Percentiles rank a stretch among this genome's conserved stretches.
Conservation (phyloP, 2,329 filamentous ascomycete genomes). For the Penicillium italicum region DNA sequence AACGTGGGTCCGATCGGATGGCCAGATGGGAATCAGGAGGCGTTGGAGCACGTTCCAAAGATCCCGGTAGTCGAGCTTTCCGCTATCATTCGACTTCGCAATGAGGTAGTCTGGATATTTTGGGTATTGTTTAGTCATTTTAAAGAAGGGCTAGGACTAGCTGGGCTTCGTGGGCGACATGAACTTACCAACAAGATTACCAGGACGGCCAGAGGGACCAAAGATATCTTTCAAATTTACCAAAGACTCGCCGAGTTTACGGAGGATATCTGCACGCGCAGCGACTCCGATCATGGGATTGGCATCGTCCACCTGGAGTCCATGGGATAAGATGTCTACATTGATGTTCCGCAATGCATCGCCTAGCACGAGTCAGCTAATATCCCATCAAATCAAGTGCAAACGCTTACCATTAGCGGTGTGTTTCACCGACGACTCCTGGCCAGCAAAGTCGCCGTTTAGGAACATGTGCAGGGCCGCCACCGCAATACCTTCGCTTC, state of each 20-base stretch:
- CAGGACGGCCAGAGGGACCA: slow-evolving; percentile 45
- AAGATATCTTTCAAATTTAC: slow-evolving; percentile 40
- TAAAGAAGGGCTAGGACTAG: too few species aligned
- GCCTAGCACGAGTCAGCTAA: slow-evolving; percentile 13
- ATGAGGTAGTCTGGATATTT: slow-evolving; percentile 41
- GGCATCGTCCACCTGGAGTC: slow-evolving; percentile 45
- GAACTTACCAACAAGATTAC: slow-evolving; percentile 48
- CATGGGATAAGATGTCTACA: slow-evolving; percentile 32
- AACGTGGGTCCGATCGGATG: slow-evolving; percentile 43
- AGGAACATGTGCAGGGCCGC: slow-evolving; percentile 52
- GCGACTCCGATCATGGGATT: slow-evolving; percentile 49
- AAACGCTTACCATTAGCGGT: slow-evolving; percentile 37
- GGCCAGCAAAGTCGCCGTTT: slow-evolving; percentile 38
- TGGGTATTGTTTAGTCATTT: neutral
- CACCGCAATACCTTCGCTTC: slow-evolving; percentile 53
- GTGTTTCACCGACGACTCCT: slow-evolving; percentile 7
- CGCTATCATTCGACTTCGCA: slow-evolving; percentile 18
- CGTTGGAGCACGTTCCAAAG: slow-evolving; percentile 47
- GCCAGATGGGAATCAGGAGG: slow-evolving; percentile 50
- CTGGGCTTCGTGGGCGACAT: neutral
- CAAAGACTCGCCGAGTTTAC: slow-evolving; percentile 44
- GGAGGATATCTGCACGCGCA: slow-evolving; percentile 44
- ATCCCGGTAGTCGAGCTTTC: slow-evolving; percentile 36
- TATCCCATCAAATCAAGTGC: neutral
- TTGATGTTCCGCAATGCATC: slow-evolving; percentile 37